Evolutionary conservation across 306 rosid species (phyloP).

Genomic region (Prunus mume): DNA sequence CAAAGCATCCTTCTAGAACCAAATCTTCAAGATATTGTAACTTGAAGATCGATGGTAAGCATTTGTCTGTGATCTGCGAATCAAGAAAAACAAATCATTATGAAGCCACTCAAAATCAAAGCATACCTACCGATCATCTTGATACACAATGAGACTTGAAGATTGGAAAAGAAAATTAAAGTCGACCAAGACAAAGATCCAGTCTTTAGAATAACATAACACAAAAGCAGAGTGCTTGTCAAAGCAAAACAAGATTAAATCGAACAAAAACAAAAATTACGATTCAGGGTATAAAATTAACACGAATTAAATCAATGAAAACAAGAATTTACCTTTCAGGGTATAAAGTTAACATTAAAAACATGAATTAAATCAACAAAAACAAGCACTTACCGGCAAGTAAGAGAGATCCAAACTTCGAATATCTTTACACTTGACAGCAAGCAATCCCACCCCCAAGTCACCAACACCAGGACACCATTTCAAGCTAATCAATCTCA

Average conservation of each 20-base stretch:
- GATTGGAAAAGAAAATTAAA: neutral
- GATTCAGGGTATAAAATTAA: no score
- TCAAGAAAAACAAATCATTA: constrained; percentile 7
- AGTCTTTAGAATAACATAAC: neutral
- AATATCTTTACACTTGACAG: constrained; percentile 75
- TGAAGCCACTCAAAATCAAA: neutral
- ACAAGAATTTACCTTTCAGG: neutral
- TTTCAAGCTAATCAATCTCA: constrained; percentile 61
- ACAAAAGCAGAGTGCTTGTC: neutral
- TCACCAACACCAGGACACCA: constrained; percentile 90
- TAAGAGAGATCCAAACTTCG: constrained; percentile 76
- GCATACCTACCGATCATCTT: no score
- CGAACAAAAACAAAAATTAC: neutral
- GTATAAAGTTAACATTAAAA: neutral
- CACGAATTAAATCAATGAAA: neutral
- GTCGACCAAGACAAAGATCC: neutral
- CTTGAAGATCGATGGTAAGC: constrained; percentile 71
- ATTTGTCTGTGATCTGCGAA: constrained; percentile 75
- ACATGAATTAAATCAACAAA: neutral
- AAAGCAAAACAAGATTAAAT: neutral
- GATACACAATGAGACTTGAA: neutral
- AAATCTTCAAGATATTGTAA: constrained; percentile 80
- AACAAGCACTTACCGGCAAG: constrained; percentile 52
- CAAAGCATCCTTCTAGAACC: constrained; percentile 85
- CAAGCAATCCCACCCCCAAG: constrained; percentile 79